Conservation (phyloP, 2,329 filamentous ascomycete genomes). For the Arachnomyces sp. region DNA sequence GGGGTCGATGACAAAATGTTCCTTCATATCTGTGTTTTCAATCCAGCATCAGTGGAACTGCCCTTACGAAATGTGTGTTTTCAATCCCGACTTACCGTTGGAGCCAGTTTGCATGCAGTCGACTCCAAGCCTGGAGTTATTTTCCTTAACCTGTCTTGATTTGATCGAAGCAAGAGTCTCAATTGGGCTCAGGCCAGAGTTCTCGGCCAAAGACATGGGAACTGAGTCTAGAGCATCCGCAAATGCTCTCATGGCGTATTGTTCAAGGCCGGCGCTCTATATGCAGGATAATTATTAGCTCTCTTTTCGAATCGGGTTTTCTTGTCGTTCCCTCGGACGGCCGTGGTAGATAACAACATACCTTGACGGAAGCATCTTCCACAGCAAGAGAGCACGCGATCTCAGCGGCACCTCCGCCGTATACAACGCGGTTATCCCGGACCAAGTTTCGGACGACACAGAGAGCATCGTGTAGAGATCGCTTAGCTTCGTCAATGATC, state of each 20-base stretch:
- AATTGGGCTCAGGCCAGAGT: constrained; percentile 91
- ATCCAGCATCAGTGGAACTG: constrained; percentile 7
- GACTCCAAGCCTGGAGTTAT: constrained; percentile 72
- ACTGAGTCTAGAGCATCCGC: constrained; percentile 88
- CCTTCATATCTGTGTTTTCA: constrained; percentile 69
- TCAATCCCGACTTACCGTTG: constrained; percentile 54
- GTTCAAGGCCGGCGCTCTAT: constrained; percentile 86
- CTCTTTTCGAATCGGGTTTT: too few relatives aligned
- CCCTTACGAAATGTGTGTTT: neutral
- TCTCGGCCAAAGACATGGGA: constrained; percentile 94
- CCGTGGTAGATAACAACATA: constrained; percentile 23
- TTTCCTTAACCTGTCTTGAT: constrained; percentile 88
- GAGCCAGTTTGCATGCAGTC: constrained; percentile 95
- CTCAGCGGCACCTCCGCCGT: constrained; percentile 92
- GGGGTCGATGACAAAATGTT: constrained; percentile 96
- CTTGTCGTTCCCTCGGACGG: neutral
- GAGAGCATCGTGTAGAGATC: constrained; percentile 92
- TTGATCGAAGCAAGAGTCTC: constrained; percentile 92
- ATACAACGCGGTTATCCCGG: constrained; percentile 91
- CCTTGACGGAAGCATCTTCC: constrained; percentile 84
- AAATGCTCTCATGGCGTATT: constrained; percentile 98
- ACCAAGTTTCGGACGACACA: constrained; percentile 97
- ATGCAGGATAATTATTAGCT: neutral
- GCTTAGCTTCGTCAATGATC: constrained; percentile 98
- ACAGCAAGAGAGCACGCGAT: constrained; percentile 95